These are phyloP conservation scores for Rhizoclosmatium globosum DNA, from an alignment of 192 early-diverging fungal species.

Conservation along the genomic window DNA sequence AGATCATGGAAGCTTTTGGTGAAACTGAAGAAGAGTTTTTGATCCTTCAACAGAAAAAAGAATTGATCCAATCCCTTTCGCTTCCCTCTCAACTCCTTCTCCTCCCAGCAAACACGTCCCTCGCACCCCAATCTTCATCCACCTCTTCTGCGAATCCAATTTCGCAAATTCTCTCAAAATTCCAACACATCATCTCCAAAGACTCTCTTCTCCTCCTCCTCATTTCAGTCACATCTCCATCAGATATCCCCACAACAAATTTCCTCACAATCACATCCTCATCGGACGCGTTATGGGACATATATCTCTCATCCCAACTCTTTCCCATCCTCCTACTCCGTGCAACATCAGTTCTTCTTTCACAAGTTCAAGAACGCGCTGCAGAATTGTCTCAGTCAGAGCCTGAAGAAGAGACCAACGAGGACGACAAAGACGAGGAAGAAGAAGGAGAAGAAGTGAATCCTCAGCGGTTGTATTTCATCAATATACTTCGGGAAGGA, in stretches of 20 bases:
- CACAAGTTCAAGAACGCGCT: slow-evolving; percentile 3
- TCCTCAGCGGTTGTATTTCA: neutral
- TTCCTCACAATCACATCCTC: too few relatives aligned
- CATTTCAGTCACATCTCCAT: neutral
- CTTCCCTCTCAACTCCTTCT: neutral
- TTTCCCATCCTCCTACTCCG: slow-evolving; percentile 19
- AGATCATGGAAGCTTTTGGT: slow-evolving; percentile 39
- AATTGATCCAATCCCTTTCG: neutral
- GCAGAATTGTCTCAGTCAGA: neutral
- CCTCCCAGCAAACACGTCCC: too few relatives aligned
- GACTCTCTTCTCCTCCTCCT: slow-evolving; percentile 17
- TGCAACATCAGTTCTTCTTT: slow-evolving; percentile 9
- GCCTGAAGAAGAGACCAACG: neutral
- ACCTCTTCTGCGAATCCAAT: neutral
- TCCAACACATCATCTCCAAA: neutral
- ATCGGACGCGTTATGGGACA: neutral
- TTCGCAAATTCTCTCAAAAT: neutral
- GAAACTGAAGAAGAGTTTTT: slow-evolving; percentile 29
- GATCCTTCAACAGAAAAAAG: neutral
- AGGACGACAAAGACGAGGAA: slow-evolving; percentile 20
- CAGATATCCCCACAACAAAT: neutral
- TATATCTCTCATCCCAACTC: neutral
- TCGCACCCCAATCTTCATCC: neutral
- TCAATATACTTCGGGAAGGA: slow-evolving; percentile 35
- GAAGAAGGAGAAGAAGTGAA: slow-evolving; percentile 1